Evolutionary conservation across 176 grass and related monocot genomes (phyloP).

Genomic region (Cocos nucifera): DNA sequence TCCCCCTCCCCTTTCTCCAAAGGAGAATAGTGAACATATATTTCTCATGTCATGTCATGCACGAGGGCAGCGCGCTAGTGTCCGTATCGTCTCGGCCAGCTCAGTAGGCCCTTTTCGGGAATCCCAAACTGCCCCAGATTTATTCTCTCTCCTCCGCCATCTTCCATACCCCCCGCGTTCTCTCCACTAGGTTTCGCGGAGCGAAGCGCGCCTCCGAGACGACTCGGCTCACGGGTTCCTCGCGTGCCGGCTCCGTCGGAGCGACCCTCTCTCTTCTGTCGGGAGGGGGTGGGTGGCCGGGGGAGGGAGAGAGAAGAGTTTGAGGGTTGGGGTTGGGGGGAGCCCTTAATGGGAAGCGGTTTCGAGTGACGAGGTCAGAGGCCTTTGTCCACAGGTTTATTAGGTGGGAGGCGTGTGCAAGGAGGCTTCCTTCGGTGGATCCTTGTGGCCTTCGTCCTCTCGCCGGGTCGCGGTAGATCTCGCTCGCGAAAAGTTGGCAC

Average conservation of each 20-base stretch:
- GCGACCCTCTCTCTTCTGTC: background rate
- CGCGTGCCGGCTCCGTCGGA: no score
- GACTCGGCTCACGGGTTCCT: no score
- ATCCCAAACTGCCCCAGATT: constrained; percentile 11
- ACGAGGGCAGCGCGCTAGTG: constrained; percentile 2
- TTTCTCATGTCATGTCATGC: constrained; percentile 20
- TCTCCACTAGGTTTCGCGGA: background rate
- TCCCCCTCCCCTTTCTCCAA: no score
- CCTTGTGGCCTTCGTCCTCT: background rate
- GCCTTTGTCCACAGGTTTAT: constrained; percentile 12
- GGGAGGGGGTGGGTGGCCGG: background rate
- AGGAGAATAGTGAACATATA: no score
- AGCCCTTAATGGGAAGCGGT: background rate
- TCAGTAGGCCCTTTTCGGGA: constrained; percentile 4
- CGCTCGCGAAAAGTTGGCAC: background rate
- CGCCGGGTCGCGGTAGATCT: constrained; percentile 5
- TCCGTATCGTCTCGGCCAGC: constrained; percentile 10
- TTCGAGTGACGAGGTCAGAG: background rate
- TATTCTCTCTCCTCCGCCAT: background rate
- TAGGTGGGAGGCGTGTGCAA: constrained; percentile 13
- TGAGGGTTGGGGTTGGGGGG: background rate
- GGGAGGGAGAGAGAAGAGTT: background rate
- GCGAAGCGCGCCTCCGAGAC: no score
- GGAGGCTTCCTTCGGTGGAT: constrained; percentile 6
- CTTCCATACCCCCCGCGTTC: background rate